Conservation (phyloP, 805 yeast species). For the Metschnikowia santaceciliae region DNA sequence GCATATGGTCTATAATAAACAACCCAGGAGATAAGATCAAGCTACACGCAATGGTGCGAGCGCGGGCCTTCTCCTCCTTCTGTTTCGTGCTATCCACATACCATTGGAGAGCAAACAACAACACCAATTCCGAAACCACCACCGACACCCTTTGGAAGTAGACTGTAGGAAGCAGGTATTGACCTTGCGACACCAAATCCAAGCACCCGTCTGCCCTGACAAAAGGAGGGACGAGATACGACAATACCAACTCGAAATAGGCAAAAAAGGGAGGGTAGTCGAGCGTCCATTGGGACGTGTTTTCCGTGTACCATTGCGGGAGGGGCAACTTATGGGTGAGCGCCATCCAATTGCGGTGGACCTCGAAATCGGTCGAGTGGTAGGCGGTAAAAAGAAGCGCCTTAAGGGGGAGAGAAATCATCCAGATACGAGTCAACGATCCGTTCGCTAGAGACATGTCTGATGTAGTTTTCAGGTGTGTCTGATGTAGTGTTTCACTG, state of each 20-base stretch:
- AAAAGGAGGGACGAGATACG: slow-evolving; percentile 61
- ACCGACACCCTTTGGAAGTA: slow-evolving; percentile 82
- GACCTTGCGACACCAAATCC: slow-evolving; percentile 59
- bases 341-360: slow-evolving; percentile 96
- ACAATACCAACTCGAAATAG: slow-evolving; percentile 80
- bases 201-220: slow-evolving; percentile 76
- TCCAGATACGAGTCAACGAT: slow-evolving; percentile 33
- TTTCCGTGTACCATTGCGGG: slow-evolving; percentile 76
- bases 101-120: slow-evolving; percentile 69
- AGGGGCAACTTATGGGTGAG: slow-evolving; percentile 76
- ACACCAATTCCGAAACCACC: slow-evolving; percentile 65
- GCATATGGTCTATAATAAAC: slow-evolving; percentile 88
- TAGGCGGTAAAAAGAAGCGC: slow-evolving; percentile 53
- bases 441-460: slow-evolving; percentile 2
- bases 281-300: slow-evolving; percentile 83
- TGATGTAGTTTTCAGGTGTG: background rate
- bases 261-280: slow-evolving; percentile 99
- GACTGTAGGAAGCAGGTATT: slow-evolving; percentile 74
- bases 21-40: slow-evolving; percentile 86
- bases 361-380: slow-evolving; percentile 95
- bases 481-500: no score
- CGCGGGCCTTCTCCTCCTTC: slow-evolving; percentile 39
- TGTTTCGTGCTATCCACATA: slow-evolving; percentile 51
- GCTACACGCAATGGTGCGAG: slow-evolving; percentile 77
- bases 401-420: slow-evolving; percentile 32